Evolutionary conservation across 1,284 basidiomycete genomes (phyloP), one percentile per base, ranked within the genome.

Genomic region (Chiua sp.): DNA sequence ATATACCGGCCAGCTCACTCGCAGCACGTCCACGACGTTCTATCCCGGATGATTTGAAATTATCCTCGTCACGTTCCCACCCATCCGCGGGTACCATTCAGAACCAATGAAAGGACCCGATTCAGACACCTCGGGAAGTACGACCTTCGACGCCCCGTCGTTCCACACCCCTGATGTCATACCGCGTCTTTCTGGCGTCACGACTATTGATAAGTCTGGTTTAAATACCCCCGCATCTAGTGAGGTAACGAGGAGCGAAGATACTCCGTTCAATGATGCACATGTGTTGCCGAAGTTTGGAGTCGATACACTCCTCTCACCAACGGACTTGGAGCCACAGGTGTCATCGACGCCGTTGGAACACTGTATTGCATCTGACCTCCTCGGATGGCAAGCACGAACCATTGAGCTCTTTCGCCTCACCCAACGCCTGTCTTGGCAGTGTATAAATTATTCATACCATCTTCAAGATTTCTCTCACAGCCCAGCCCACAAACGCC

Each of bases 231-330:
- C 66, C 26, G 59, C 58, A 3, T 62, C 59, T n/a, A 61, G 59
- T 30, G 59, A 59, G 26, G 51, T 32, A 22, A 63, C 63, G 16
- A 51, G 46, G 2, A 59, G 47, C 35, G 63, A 59, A 15, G 63
- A 61, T 18, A 65, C 60, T 3, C 63, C 73, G 0, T 75, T 73
- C 51, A 73, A 70, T 16, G 66, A 69, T n/a, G 22, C 63, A 0
- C 49, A 47, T 46, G 30, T 32, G 6, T 48, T 72, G 7, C 57
- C 65, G 51, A 68, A 72, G 54, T 68, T 64, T 28, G 51, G 50
- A 16, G 6, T 47, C 10, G 62, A 71, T 37, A 60, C 53, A 5
- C 61, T 57, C 3, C 39, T 63, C 16, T 66, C 61, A 13, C 53
- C 50, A 23, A 57, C 49, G 4, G 57, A 69, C n/a, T 18, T 65